phyloP scores from a whole-genome alignment of 768 basidiomycete species.

The Phanerodontia chrysosporium region DNA sequence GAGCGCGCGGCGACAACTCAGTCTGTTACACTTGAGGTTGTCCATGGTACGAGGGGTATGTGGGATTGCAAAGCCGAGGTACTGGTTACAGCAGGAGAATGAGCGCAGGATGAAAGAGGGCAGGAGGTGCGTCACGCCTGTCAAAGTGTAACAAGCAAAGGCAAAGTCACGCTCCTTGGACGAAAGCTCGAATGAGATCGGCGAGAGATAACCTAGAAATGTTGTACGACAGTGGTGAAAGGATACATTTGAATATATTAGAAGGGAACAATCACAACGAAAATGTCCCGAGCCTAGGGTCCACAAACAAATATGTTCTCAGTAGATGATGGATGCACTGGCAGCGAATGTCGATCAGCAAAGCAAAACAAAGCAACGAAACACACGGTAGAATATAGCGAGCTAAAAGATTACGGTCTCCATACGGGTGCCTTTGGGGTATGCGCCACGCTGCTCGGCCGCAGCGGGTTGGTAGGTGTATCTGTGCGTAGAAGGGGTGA shows the following conservation, averaged over 20 bases:
- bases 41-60: constrained; percentile 48
- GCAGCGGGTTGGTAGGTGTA: constrained; percentile 63
- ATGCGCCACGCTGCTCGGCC: constrained; percentile 31
- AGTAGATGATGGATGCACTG: not conserved
- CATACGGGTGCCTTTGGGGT: constrained; percentile 56
- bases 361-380: constrained; percentile 10
- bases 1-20: constrained; percentile 65
- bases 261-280: not conserved
- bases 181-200: not conserved
- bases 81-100: not conserved
- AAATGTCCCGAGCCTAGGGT: constrained; percentile 1
- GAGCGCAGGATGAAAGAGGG: not conserved
- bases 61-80: not conserved
- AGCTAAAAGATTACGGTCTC: constrained; percentile 41
- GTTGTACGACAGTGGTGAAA: not conserved
- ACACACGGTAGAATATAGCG: constrained; percentile 6
- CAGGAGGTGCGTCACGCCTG: not conserved
- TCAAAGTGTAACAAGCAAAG: not conserved
- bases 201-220: not conserved
- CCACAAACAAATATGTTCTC: constrained; percentile 1
- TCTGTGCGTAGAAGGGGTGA: constrained; percentile 46
- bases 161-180: not conserved
- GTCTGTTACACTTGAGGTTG: constrained; percentile 75
- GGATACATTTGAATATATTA: not conserved
- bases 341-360: constrained; percentile 5